Percentiles rank a stretch among this genome's conserved stretches.
phyloP scores from a whole-genome alignment of 768 basidiomycete genomes.

The Pholiota microspora region DNA sequence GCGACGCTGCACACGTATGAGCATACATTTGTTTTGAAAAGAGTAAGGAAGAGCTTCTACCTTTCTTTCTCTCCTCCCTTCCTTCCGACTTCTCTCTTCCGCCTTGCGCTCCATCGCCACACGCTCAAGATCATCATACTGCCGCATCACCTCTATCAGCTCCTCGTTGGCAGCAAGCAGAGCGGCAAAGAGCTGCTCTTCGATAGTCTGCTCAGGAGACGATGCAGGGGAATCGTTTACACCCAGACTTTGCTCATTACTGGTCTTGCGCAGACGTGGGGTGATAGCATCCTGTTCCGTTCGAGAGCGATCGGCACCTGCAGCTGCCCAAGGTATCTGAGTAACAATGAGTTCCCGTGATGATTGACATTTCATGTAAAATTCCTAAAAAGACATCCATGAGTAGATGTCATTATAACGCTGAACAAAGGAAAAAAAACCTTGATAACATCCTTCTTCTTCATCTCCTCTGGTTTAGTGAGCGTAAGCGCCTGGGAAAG shows the following conservation, averaged over 20 bases:
- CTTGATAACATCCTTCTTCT: conserved; percentile 61
- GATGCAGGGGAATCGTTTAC: conserved; percentile 23
- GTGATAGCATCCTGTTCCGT: conserved; percentile 25
- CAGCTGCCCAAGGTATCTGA: conserved; percentile 90
- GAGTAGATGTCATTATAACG: neutral
- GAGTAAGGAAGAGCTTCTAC: conserved; percentile 38
- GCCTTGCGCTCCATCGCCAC: conserved; percentile 62
- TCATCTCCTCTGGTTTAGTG: conserved; percentile 70
- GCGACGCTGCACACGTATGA: conserved; percentile 34
- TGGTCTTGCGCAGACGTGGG: conserved; percentile 22
- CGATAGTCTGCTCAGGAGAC: conserved; percentile 51
- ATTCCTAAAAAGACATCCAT: conserved; percentile 55
- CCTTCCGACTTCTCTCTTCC: conserved; percentile 69
- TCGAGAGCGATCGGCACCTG: conserved; percentile 74
- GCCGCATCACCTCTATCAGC: conserved; percentile 62
- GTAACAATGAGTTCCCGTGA: conserved; percentile 85
- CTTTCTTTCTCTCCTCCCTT: conserved; percentile 61
- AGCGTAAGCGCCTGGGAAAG: conserved; percentile 69
- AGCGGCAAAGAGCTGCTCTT: conserved; percentile 73
- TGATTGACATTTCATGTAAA: conserved; percentile 70
- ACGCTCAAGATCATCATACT: conserved; percentile 77
- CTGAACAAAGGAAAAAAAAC: conserved; percentile 37
- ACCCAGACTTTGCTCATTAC: conserved; percentile 10
- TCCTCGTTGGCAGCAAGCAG: conserved; percentile 74
- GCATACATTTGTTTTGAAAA: neutral